Conservation (phyloP, 306 rosid genomes). For the Casuarina equisetifolia region DNA sequence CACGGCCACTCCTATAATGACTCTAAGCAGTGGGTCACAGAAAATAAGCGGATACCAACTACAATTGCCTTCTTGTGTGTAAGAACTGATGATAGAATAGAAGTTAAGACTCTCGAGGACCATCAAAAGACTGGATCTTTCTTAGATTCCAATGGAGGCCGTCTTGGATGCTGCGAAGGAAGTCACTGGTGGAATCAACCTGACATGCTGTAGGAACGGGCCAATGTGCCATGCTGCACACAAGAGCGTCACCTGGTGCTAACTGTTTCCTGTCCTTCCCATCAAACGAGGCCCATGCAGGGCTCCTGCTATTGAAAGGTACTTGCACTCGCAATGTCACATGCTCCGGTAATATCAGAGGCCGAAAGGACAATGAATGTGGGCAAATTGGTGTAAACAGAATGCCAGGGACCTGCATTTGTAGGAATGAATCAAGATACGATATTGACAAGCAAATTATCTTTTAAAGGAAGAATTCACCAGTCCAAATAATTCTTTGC, state of each 20-base stretch:
- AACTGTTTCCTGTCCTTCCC: slow-evolving; percentile 86
- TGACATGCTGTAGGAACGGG: slow-evolving; percentile 95
- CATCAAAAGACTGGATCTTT: slow-evolving; percentile 76
- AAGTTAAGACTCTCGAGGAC: slow-evolving; percentile 60
- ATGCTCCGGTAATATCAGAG: slow-evolving; percentile 84
- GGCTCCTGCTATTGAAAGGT: slow-evolving; percentile 84
- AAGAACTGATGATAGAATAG: neutral
- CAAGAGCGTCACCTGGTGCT: slow-evolving; percentile 89
- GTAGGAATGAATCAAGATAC: slow-evolving; percentile 13
- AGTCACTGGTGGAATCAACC: slow-evolving; percentile 81
- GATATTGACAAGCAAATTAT: neutral
- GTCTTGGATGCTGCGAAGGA: slow-evolving; percentile 85
- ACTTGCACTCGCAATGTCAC: slow-evolving; percentile 83
- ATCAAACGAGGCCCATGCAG: slow-evolving; percentile 96
- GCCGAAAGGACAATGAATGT: slow-evolving; percentile 87
- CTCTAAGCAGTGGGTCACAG: neutral
- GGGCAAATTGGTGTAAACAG: slow-evolving; percentile 94
- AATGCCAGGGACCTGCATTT: slow-evolving; percentile 90
- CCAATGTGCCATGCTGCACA: slow-evolving; percentile 98
- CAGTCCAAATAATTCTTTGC: neutral
- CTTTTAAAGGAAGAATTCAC: slow-evolving; percentile 4
- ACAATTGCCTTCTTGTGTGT: neutral
- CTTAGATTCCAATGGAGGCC: slow-evolving; percentile 98
- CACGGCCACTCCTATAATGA: neutral
- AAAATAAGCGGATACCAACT: neutral